A percentile compares a stretch with the other conserved stretches of the same genome.
Evolutionary conservation across 257 asterid genomes (phyloP).

Genomic region (Gardenia jasminoides): DNA sequence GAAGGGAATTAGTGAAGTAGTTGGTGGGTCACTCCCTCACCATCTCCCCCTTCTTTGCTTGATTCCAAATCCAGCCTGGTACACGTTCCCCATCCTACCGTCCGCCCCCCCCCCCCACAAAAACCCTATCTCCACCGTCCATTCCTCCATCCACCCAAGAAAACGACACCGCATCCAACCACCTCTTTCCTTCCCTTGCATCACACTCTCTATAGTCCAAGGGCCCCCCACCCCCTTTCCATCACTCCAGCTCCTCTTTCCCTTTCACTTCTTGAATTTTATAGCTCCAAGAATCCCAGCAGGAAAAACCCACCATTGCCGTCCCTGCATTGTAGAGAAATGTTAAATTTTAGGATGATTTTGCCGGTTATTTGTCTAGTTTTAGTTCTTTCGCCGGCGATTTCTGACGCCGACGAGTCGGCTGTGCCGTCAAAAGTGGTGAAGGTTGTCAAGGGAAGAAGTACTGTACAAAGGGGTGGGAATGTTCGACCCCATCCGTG

Average conservation of each 20-base stretch:
- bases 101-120: slow-evolving; percentile 9
- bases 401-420: slow-evolving; percentile 34
- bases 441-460: slow-evolving; percentile 58
- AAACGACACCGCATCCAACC: slow-evolving; percentile 10
- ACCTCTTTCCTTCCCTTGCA: background rate
- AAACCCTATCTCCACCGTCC: slow-evolving; percentile 27
- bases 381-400: slow-evolving; percentile 19
- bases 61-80: slow-evolving; percentile 40
- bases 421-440: slow-evolving; percentile 38
- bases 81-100: slow-evolving; percentile 11
- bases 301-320: background rate
- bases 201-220: background rate
- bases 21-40: slow-evolving; percentile 26
- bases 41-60: slow-evolving; percentile 38
- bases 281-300: slow-evolving; percentile 2
- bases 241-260: background rate
- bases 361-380: slow-evolving; percentile 15
- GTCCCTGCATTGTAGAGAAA: background rate
- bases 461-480: slow-evolving; percentile 73
- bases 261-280: background rate
- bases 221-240: no score
- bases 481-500: slow-evolving; percentile 49
- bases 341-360: background rate
- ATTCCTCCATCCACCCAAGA: background rate
- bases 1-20: background rate